phyloP scores from a whole-genome alignment of 2,329 filamentous ascomycete genomes.

The Tolypocladium pustulatum region DNA sequence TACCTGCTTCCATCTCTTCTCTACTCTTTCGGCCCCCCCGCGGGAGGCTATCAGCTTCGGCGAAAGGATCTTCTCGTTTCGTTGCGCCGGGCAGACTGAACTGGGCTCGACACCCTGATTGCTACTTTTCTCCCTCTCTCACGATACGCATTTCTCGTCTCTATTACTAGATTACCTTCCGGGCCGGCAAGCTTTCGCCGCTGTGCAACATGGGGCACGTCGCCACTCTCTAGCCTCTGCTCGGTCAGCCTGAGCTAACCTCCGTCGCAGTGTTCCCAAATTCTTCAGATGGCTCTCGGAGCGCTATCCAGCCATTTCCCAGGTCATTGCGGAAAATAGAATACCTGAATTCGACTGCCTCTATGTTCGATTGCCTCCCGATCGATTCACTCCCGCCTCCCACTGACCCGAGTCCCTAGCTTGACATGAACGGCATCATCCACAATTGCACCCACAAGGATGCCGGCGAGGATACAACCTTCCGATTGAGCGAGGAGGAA shows the following conservation, averaged over 20 bases:
- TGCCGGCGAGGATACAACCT: slow-evolving; percentile 72
- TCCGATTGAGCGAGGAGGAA: slow-evolving; percentile 90
- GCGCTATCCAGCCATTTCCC: slow-evolving; percentile 95
- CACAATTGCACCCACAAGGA: slow-evolving; percentile 99
- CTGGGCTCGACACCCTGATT: not conserved
- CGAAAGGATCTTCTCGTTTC: not conserved
- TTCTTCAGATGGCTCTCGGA: slow-evolving; percentile 99
- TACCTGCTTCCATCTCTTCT: not conserved
- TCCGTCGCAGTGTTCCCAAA: slow-evolving; percentile 54
- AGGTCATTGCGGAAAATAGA: slow-evolving; percentile 95
- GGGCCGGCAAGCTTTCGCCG: not conserved
- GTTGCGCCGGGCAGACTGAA: not conserved
- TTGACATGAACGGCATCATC: slow-evolving; percentile 99
- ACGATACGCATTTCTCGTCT: not conserved
- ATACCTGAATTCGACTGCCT: slow-evolving; percentile 98
- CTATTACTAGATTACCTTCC: not conserved
- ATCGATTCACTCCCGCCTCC: not conserved
- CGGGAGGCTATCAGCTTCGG: not conserved
- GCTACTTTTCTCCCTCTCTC: not conserved
- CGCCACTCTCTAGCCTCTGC: not conserved
- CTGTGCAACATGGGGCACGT: slow-evolving; percentile 19
- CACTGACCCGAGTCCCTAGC: slow-evolving; percentile 29
- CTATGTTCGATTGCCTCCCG: slow-evolving; percentile 47
- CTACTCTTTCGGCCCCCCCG: not conserved
- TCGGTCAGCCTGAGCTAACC: slow-evolving; percentile 2